Base-by-base conservation (phyloP, 2,329 filamentous ascomycete species). In the Tolypocladium ovalisporum region DNA sequence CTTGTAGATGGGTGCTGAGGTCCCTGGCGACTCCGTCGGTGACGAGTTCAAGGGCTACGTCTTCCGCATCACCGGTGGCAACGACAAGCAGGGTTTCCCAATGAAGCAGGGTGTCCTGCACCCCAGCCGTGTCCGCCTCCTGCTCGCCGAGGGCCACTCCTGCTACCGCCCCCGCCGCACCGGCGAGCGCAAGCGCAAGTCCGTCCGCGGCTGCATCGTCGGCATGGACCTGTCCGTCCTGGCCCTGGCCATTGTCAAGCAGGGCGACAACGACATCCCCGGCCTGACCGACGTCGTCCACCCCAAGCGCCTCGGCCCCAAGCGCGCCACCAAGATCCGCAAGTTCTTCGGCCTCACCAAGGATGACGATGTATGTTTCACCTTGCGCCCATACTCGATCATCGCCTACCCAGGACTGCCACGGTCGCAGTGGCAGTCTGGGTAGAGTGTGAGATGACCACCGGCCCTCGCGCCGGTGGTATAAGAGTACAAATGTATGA, bases 71-170 rank as follows among this genome's bases (percentile, higher is more conserved):
- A 99, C 94, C 72, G 95, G 94, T 75, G 94, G 95, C 76, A 99
- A 99, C 89, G 94, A 99, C 89, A 99, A 99, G 90, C 95, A 99
- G 85, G 94, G 94, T 83, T 99, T 99, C 87, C 94, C 94, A 71
- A 99, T 99, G 94, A 99, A 99, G 91, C 95, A 99, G 88, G 94
- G 94, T 85, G 89, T 96, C 77, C 93, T 99, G 85, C 89, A 96
- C 79, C 92, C 94, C 72, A 94, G 90, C 77, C 94, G 94, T 94
- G 94, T 97, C 81, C 88, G 90, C 70, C 91, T 99, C 68, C 89
- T 99, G 73, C 90, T 99, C 75, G 76, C 88, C 75, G 91, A 96
- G 58, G 94, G 94, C 77, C 94, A 97, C 89, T 94, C 90, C 70
- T 99, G 94, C 90, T 99, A 97, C 88, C 93, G 94, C 75, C 86